Conservation (phyloP, 441 rosid genomes). For the California macrophylla region DNA sequence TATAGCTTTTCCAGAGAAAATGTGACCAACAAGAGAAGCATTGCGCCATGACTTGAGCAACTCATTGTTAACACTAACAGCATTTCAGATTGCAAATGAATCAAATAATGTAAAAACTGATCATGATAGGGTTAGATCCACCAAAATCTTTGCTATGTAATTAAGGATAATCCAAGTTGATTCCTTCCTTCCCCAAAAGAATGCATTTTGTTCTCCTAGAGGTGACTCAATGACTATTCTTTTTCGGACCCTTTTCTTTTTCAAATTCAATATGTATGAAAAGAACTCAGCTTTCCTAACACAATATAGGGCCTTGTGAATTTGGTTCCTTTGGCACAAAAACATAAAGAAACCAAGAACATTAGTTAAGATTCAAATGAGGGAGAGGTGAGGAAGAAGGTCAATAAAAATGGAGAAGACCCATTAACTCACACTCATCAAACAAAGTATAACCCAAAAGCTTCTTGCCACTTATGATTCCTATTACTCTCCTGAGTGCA, state of each 20-base stretch:
- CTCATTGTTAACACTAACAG: neutral
- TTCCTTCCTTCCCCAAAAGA: conserved; percentile 16
- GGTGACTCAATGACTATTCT: conserved; percentile 16
- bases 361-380: conserved; percentile 5
- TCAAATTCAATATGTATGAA: conserved; percentile 6
- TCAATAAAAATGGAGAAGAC: conserved; percentile 27
- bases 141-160: conserved; percentile 12
- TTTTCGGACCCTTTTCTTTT: conserved; percentile 4
- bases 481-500: neutral
- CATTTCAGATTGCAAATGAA: neutral
- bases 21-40: neutral
- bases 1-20: too few species aligned
- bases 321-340: conserved; percentile 23
- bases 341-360: neutral
- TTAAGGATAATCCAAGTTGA: conserved; percentile 17
- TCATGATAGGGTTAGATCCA: neutral
- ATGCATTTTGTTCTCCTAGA: conserved; percentile 13
- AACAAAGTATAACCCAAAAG: conserved; percentile 4
- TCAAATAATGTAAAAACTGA: neutral
- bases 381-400: conserved; percentile 30
- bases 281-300: conserved; percentile 26
- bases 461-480: neutral
- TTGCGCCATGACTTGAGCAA: conserved; percentile 4
- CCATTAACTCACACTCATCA: conserved; percentile 18
- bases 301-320: conserved; percentile 15